phyloP scores from a whole-genome alignment of 139 green algal species.

The Chara braunii region DNA sequence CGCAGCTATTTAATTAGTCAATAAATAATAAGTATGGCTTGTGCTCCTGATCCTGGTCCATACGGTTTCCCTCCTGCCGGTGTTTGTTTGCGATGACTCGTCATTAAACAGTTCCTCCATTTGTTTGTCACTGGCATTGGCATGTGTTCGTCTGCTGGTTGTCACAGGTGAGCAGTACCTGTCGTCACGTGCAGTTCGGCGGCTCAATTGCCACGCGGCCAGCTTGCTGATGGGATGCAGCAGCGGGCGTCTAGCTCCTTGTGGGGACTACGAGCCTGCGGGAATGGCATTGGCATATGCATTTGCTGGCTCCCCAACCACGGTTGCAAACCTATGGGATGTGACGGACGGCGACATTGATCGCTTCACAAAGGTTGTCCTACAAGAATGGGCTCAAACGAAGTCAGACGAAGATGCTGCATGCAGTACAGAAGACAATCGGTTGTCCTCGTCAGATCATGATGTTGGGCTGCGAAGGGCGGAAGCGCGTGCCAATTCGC shows the following conservation, averaged over 20 bases:
- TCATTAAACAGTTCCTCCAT: no score
- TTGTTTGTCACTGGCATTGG: no score
- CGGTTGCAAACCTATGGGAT: conserved; percentile 88
- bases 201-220: conserved; percentile 53
- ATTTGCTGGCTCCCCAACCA: conserved; percentile 63
- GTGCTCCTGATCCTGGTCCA: no score
- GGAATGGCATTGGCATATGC: conserved; percentile 69
- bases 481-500: background rate
- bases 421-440: background rate
- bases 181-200: conserved; percentile 41
- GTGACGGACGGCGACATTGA: conserved; percentile 95
- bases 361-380: conserved; percentile 59
- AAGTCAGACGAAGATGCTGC: background rate
- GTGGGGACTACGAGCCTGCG: conserved; percentile 54
- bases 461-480: background rate
- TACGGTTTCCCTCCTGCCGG: no score
- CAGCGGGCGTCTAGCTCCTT: conserved; percentile 58
- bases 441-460: conserved; percentile 4
- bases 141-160: background rate
- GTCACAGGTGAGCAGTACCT: conserved; percentile 41
- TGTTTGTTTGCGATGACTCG: no score
- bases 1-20: no score
- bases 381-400: conserved; percentile 56
- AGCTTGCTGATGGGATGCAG: conserved; percentile 86
- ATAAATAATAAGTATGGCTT: no score